Base-by-base conservation (phyloP, 495 filamentous ascomycete species). In the Clohesyomyces aquaticus region DNA sequence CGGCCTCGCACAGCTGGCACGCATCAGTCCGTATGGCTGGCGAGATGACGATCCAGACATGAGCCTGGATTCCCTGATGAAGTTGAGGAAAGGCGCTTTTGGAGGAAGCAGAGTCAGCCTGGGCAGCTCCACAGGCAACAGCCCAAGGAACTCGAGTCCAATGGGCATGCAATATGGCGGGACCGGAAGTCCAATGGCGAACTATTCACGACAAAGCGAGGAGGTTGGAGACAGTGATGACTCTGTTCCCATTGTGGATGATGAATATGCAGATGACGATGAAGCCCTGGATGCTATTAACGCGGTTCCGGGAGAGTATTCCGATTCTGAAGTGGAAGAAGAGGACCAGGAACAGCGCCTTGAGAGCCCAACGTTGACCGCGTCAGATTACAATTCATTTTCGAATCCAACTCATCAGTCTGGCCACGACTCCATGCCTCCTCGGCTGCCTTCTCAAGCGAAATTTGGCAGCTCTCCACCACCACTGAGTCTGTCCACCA, bases 101-200 rank as follows among this genome's bases (percentile, higher is more conserved):
- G 90, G 90, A 32, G 89, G 89, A 0, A 93, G 89, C 64, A 87
- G 91, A 67, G 86, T 80, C 0, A 92, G 89, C 68, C 47, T 71
- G 18, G 49, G 53, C 16, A 59, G 63, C 21, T 54, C 59, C 4
- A 8, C 61, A 10, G 56, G 61, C 1, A 69, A 50, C 16, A 64
- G 59, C 45, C 68, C 68, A 25, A 28, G 68, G 4, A 71, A 69
- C 35, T 71, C 68, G n/a, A 66, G 61, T 28, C 71, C 71, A 11
- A 61, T 65, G 25, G 63, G 59, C 29, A 53, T 65, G 32, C 61
- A 61, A 25, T 65, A 55, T 21, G 25, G 61, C 8, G 28, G 63
- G 19, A 63, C 42, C 2, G 29, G 46, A 1, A 66, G 66, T 38
- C 50, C 67, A 16, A 55, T 56, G 47, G 45, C 26, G 8, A 26